Conservation (phyloP, 2,329 filamentous ascomycete genomes). For the Monosporascus sp. region DNA sequence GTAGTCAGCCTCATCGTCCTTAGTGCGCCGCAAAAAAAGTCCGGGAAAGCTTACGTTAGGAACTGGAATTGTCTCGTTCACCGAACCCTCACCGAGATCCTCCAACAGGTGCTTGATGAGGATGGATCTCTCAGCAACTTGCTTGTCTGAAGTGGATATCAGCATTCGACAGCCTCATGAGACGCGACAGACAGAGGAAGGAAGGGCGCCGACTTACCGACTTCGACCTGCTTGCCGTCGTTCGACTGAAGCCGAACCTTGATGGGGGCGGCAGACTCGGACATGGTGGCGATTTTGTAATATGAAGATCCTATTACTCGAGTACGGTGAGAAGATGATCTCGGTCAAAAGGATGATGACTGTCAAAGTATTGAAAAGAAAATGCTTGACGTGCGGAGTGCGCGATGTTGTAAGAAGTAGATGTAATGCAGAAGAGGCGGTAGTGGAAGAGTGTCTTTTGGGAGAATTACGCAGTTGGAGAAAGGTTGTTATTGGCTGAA, state of each 20-base stretch:
- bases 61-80: constrained; percentile 74
- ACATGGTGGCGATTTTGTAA: constrained; percentile 13
- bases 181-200: not conserved
- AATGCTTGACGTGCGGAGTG: not conserved
- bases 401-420: not conserved
- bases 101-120: constrained; percentile 98
- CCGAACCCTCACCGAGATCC: constrained; percentile 68
- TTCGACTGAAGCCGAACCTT: constrained; percentile 19
- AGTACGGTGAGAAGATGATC: not conserved
- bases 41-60: constrained; percentile 58
- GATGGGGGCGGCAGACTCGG: constrained; percentile 10
- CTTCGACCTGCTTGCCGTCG: constrained; percentile 17
- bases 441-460: not conserved
- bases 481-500: not conserved
- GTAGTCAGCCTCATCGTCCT: constrained; percentile 6
- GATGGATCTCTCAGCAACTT: constrained; percentile 84
- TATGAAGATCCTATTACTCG: not conserved
- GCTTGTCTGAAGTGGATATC: constrained; percentile 54
- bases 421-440: not conserved
- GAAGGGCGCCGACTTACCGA: constrained; percentile 14
- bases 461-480: not conserved
- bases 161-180: constrained; percentile 6
- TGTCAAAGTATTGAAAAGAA: too few species aligned
- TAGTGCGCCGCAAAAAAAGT: constrained; percentile 4
- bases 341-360: not conserved